Evolutionary conservation across 164 flowering plant genomes (phyloP), one percentile per base, ranked within the genome.

Genomic region (Liriodendron chinense): DNA sequence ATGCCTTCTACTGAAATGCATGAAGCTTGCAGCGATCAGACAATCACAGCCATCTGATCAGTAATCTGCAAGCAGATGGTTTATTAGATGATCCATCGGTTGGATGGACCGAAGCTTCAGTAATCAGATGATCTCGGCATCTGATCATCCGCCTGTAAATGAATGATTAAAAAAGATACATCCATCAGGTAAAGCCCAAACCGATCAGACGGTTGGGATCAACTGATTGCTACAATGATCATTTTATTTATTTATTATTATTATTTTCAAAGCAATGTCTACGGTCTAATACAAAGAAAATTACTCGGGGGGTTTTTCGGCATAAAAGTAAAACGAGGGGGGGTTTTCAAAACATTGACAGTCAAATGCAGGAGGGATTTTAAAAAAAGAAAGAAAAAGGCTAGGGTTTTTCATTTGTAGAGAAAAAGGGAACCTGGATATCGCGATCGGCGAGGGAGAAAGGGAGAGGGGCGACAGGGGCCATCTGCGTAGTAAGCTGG

Each of bases 401-500:
- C 57, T 24, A 70, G 70, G 69, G 74, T 78, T 74, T 34, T 34
- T 20, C 20, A 6, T 13, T 47, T 4, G 22, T 21, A 63, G 21
- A 28, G 64, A 18, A 23, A 16, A 67, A 65, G 18, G 71, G 16
- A 59, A 94, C 98, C 80, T 92, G 99, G 78, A 96, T 89, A 72
- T 96, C 99, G n/a, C 99, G 94, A 85, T 96, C 97, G 34, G 98
- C 91, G 14, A 91, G 88, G 67, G 99, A 96, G 80, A 87, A 90
- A 14, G 98, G 98, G 4, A 96, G 89, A 62, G 98, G 97, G 28
- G 97, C 91, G 2, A 94, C 94, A 16, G 98, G 97, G 28, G 97
- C 98, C 99, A 96, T 94, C 81, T 96, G 99, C 84, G 99, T 96
- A 3, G 95, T 92, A 77, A 94, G 70, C 80, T 94, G 98, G 74